Base-by-base conservation (phyloP, 805 yeast species). In the Priceomyces medius region DNA sequence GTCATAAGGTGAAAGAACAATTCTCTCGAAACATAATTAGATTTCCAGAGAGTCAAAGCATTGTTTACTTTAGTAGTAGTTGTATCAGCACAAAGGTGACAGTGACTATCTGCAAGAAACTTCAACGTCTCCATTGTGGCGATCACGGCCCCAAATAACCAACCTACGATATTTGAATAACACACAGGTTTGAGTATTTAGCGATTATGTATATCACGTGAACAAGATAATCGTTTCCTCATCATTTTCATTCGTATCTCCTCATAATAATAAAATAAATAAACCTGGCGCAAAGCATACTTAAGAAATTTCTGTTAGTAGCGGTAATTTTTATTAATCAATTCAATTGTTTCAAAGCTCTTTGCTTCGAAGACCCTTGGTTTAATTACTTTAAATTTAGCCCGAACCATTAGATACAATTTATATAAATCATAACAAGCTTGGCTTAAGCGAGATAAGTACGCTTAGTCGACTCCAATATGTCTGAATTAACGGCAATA, bases 401-500 rank as follows among this genome's bases (percentile, higher is more conserved):
- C 24, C 24, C 24, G 24, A 21, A 9, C n/a, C 24, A 9, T 21
- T 21, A 21, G 24, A 21, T 7, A 21, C 7, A 14, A 8, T n/a
- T 26, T 8, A 14, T n/a, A 26, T 9, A 26, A 26, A n/a, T n/a
- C 5, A 10, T 10, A 26, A 26, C 29, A 26, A 26, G 10, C 29
- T n/a, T 26, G 29, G 10, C 9, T 26, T 12, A 12, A 10, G 29
- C 29, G 14, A 26, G 5, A 26, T 26, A 26, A 26, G n/a, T 26
- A 10, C 5, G 14, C 5, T 26, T 9, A n/a, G n/a, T 12, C 29
- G 29, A 26, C 29, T 8, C 9, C 9, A 26, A n/a, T 7, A 63
- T 61, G 68, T 53, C 67, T 18, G 61, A 55, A 29, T 45, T 64
- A 58, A 79, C 87, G 4, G 65, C 74, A 9, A 62, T 83, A 24